Conservation (phyloP, 257 asterid genomes). For the Solanum rostratum region DNA sequence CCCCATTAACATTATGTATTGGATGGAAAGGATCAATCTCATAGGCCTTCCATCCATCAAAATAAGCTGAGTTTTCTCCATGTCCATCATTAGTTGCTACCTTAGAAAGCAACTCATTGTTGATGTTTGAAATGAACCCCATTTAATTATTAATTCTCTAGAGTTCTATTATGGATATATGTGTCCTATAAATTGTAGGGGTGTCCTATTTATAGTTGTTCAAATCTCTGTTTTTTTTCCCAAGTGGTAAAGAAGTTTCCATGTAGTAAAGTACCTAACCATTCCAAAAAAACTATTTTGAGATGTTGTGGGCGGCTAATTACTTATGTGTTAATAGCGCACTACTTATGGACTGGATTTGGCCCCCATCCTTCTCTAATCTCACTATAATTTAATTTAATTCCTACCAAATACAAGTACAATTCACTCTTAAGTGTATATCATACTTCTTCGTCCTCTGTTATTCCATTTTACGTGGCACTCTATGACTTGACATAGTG, state of each 20-base stretch:
- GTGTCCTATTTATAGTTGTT: neutral
- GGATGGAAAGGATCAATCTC: neutral
- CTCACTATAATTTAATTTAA: neutral
- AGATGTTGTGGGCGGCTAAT: neutral
- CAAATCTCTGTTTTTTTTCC: neutral
- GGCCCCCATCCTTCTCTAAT: neutral
- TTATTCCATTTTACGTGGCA: fast-evolving
- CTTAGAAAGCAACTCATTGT: neutral
- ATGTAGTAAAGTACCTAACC: neutral
- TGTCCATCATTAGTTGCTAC: neutral
- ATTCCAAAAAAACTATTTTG: neutral
- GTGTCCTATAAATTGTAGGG: neutral
- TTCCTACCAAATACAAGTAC: neutral
- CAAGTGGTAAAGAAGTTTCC: neutral
- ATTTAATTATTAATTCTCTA: neutral
- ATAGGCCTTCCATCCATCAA: constrained; percentile 5
- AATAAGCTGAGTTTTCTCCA: constrained; percentile 1
- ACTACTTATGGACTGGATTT: neutral
- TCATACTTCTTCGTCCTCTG: neutral
- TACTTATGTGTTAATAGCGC: neutral
- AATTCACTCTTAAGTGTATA: neutral
- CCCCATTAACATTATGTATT: neutral
- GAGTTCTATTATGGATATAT: neutral
- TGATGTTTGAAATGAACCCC: neutral
- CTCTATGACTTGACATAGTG: neutral